Percentiles rank a stretch among this genome's conserved stretches.
These are phyloP conservation scores for Boletus vermiculosoides DNA, from an alignment of 768 basidiomycete species.

Conservation along the genomic window DNA sequence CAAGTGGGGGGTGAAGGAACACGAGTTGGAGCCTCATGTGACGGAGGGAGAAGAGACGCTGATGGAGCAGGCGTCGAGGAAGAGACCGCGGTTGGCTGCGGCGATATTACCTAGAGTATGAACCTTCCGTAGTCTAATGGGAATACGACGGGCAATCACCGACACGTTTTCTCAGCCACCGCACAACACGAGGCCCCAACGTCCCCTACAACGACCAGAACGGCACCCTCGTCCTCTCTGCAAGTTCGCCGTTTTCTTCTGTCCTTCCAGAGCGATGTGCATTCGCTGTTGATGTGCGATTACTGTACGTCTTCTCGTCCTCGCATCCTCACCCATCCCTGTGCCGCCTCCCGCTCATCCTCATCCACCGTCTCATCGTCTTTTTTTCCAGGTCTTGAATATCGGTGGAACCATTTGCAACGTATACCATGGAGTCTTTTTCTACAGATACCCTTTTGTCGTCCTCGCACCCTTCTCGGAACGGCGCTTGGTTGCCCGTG, in stretches of 20 bases:
- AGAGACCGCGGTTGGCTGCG: not conserved
- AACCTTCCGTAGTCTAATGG: slow-evolving; percentile 10
- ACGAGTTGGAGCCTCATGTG: slow-evolving; percentile 65
- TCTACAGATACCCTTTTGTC: slow-evolving; percentile 31
- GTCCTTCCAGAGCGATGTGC: slow-evolving; percentile 22
- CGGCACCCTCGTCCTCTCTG: slow-evolving; percentile 9
- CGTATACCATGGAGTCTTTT: slow-evolving; percentile 34
- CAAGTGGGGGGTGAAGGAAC: slow-evolving; percentile 54
- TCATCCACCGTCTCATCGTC: not conserved
- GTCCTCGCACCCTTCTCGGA: slow-evolving; percentile 12
- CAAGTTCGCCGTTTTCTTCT: slow-evolving; percentile 7
- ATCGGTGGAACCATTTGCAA: slow-evolving; percentile 24
- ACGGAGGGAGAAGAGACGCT: slow-evolving; percentile 55
- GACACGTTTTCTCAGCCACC: slow-evolving; percentile 39
- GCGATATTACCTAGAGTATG: not conserved
- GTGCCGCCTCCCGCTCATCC: not conserved
- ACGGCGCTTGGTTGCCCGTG: slow-evolving; percentile 12
- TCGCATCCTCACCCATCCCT: too few species aligned
- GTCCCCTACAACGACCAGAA: slow-evolving; percentile 13
- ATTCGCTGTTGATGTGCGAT: slow-evolving; percentile 25
- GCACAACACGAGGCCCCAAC: slow-evolving; percentile 31
- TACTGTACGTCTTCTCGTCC: slow-evolving; percentile 14
- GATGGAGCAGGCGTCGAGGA: slow-evolving; percentile 28
- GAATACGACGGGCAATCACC: slow-evolving; percentile 29
- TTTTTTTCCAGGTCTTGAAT: slow-evolving; percentile 33